Evolutionary conservation across 2,329 filamentous ascomycete species (phyloP).

Genomic region (Chrysoporthe austroafricana): DNA sequence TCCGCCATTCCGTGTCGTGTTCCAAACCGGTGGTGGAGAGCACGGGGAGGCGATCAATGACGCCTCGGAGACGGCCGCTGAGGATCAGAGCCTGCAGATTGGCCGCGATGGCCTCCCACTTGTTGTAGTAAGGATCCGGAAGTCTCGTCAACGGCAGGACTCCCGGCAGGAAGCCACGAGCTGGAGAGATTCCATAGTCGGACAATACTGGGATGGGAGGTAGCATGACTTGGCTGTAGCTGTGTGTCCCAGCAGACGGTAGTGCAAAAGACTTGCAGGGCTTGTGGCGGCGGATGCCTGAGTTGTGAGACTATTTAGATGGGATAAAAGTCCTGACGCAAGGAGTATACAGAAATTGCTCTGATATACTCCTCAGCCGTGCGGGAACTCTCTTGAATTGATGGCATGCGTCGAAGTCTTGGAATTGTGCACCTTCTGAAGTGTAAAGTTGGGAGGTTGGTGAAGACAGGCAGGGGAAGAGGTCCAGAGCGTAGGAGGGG

Average conservation of each 20-base stretch:
- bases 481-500: background rate
- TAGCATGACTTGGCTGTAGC: slow-evolving; percentile 49
- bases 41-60: slow-evolving; percentile 80
- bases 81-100: slow-evolving; percentile 88
- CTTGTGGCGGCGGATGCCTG: slow-evolving; percentile 8
- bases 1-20: slow-evolving; percentile 87
- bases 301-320: slow-evolving; percentile 20
- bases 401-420: slow-evolving; percentile 40
- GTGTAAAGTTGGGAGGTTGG: slow-evolving; percentile 1
- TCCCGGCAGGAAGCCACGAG: slow-evolving; percentile 85
- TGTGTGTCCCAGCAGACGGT: slow-evolving; percentile 16
- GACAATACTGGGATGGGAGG: slow-evolving; percentile 65
- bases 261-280: background rate
- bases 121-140: slow-evolving; percentile 88
- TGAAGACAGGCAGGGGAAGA: slow-evolving; percentile 21
- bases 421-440: slow-evolving; percentile 9
- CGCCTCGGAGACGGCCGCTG: slow-evolving; percentile 78
- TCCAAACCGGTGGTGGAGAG: slow-evolving; percentile 82
- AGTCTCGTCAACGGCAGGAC: slow-evolving; percentile 79
- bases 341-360: slow-evolving; percentile 63
- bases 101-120: slow-evolving; percentile 85
- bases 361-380: slow-evolving; percentile 68
- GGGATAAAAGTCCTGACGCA: slow-evolving; percentile 57
- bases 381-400: slow-evolving; percentile 43
- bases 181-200: slow-evolving; percentile 79